Evolutionary conservation across 2,329 filamentous ascomycete species (phyloP), one percentile per base, ranked within the genome.

Genomic region (Nigrospora oryzae): DNA sequence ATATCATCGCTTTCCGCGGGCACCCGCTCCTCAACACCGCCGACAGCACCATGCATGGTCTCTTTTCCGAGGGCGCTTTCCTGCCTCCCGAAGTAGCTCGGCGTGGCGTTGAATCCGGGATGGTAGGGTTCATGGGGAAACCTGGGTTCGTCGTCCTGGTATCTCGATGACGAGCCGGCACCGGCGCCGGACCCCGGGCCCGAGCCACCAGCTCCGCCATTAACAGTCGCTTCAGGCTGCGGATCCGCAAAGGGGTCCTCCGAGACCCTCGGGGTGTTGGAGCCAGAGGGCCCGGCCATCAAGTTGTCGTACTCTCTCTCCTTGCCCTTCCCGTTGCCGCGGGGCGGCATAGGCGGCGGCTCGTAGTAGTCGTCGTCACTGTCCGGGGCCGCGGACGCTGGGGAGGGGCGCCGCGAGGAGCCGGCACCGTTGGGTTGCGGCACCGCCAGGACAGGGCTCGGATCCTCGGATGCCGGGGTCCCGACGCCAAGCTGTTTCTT

Each of bases 401-500:
- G 36, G 38, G 47, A 45, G 17, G 47, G 41, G 6, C 31, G 45
- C 12, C 42, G 41, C 11, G 42, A 43, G 19, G 45, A 42, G 2
- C 45, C 39, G 16, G 32, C 34, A 14, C 42, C 47, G 17, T 46
- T 49, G 4, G 44, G 15, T 23, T 15, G 44, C n/a, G 36, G 23
- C 15, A 42, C 36, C 11, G 47, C 46, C 14, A 43, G 45, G 13
- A 28, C 10, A 19, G 30, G 32, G 31, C 28, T 35, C 14, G 53
- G 46, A 13, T 51, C 39, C 23, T 46, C 52, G 30, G 49, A 46
- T 7, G 23, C 23, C 5, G 59, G 57, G 3, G 35, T 23, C 11
- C 35, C 41, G 16, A 69, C 38, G 11, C 74, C 74, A 5, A 76
- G 62, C 34, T 73, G 67, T 57, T 82, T 83, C 49, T 75, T 69